Conservation (phyloP, 2,329 filamentous ascomycete species). For the Nothopassalora personata region DNA sequence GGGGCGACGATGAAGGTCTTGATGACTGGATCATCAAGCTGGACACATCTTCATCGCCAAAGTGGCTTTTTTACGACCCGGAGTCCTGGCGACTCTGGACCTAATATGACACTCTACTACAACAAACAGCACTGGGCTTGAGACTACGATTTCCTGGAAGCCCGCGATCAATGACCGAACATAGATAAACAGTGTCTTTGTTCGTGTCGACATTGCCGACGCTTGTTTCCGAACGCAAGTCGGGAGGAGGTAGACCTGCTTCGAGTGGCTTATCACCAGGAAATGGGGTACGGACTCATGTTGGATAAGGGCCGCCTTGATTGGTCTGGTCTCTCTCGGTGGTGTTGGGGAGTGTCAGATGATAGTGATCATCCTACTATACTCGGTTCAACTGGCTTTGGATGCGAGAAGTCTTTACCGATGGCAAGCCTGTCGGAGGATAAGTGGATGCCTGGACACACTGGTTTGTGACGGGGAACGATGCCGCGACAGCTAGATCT, state of each 20-base stretch:
- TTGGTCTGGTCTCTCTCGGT: conserved; percentile 7
- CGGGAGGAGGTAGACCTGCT: conserved; percentile 34
- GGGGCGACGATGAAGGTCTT: conserved; percentile 14
- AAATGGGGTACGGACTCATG: background rate
- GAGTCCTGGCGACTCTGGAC: background rate
- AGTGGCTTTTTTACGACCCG: background rate
- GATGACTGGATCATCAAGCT: conserved; percentile 11
- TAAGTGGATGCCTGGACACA: conserved; percentile 18
- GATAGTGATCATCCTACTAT: conserved; percentile 29
- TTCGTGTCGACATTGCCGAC: background rate
- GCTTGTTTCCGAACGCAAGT: conserved; percentile 32
- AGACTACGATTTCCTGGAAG: background rate
- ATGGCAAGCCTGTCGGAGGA: background rate
- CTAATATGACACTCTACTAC: conserved; percentile 21
- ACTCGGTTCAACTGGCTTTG: conserved; percentile 8
- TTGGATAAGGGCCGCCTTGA: conserved; percentile 19
- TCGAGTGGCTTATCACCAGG: conserved; percentile 21
- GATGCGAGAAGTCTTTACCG: background rate
- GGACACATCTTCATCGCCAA: conserved; percentile 11
- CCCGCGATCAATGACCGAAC: background rate
- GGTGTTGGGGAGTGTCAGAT: conserved; percentile 10
- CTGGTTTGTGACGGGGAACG: background rate
- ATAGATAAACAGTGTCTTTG: background rate
- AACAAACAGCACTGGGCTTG: conserved; percentile 7
- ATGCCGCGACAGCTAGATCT: background rate